Conservation (phyloP, 2,329 filamentous ascomycete species). For the Fusarium coicis region DNA sequence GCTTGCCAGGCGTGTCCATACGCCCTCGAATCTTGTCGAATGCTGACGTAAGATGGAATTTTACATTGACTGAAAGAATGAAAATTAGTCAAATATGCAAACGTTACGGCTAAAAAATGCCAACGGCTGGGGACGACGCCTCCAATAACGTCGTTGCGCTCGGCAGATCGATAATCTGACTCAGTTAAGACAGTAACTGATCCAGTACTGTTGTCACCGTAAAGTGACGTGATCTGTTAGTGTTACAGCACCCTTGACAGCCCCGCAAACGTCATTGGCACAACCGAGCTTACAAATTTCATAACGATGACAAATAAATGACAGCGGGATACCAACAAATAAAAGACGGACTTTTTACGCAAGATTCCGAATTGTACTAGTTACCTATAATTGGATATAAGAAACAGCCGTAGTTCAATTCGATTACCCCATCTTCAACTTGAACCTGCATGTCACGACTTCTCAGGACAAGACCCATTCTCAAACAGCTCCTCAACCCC, state of each 20-base stretch:
- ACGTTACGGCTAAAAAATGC: background rate
- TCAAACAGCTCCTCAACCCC: conserved; percentile 10
- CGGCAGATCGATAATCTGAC: background rate
- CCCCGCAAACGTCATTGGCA: conserved; percentile 26
- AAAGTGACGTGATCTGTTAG: conserved; percentile 1
- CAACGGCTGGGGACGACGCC: background rate
- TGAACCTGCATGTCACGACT: conserved; percentile 4
- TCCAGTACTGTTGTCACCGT: rapidly evolving
- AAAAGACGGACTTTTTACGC: conserved; percentile 16
- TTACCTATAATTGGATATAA: background rate
- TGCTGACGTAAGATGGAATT: background rate
- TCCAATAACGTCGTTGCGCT: background rate
- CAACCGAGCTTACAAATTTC: conserved; percentile 17
- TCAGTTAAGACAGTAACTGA: background rate
- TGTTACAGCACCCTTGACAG: background rate
- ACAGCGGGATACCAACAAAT: conserved; percentile 10
- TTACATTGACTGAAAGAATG: rapidly evolving
- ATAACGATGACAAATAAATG: conserved; percentile 20
- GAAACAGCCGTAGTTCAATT: background rate
- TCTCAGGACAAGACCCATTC: background rate
- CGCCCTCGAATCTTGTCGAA: background rate
- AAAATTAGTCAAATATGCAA: background rate
- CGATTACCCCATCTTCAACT: background rate
- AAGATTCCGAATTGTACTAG: background rate
- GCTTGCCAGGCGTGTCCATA: rapidly evolving